Conservation (phyloP, 2,329 filamentous ascomycete species). For the Eutypa lata region DNA sequence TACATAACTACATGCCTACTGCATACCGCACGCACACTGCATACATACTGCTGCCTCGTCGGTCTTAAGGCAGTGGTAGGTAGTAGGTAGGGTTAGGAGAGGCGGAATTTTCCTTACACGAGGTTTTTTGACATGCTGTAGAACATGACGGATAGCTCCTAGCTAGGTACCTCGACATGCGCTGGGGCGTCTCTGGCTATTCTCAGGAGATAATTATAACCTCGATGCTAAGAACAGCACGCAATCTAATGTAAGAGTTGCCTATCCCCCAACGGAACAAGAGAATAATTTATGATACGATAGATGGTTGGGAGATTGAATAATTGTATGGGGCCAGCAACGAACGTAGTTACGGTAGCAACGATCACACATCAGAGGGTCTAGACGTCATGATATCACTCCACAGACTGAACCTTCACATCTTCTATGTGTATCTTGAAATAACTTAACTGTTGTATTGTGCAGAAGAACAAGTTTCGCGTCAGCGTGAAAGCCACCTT, state of each 20-base stretch:
- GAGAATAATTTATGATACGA: no score
- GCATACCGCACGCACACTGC: no score
- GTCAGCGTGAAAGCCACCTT: no score
- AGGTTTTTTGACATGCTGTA: neutral
- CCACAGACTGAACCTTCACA: neutral
- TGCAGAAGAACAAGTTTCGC: no score
- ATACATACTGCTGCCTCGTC: no score
- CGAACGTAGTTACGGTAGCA: neutral
- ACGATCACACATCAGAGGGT: neutral
- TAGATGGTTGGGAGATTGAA: neutral
- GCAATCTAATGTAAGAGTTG: no score
- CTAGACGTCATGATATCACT: neutral
- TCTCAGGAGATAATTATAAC: no score
- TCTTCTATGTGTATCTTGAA: no score
- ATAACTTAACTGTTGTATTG: no score
- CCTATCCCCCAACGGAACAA: no score
- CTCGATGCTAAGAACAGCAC: no score
- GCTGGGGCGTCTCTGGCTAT: neutral
- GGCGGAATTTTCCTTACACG: neutral
- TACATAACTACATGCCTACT: no score
- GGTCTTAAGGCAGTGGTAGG: neutral
- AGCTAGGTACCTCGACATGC: neutral
- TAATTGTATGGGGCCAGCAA: neutral
- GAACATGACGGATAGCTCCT: neutral
- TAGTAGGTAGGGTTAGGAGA: neutral